phyloP scores from a whole-genome alignment of 225 moss, liverwort and hornwort genomes.

The Pseudisothecium myosuroides region DNA sequence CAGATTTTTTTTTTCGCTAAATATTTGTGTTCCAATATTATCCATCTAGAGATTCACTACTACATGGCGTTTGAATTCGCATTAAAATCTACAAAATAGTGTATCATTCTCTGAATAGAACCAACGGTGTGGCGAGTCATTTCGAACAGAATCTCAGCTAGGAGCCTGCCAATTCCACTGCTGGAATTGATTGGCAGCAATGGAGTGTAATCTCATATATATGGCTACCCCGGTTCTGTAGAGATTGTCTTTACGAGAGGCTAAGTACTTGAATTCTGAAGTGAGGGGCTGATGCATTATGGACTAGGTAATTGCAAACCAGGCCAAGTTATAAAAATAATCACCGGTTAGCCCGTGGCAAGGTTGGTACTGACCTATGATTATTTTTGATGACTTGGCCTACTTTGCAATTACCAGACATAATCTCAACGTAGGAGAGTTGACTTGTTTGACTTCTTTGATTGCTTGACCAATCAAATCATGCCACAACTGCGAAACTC shows the following conservation, averaged over 20 bases:
- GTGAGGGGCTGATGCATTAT: not conserved
- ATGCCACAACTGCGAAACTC: not conserved
- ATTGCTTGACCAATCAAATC: not conserved
- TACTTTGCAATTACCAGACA: not conserved
- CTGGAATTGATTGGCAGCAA: not conserved
- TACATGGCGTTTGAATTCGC: not conserved
- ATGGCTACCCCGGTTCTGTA: not conserved
- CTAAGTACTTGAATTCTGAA: not conserved
- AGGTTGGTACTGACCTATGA: not conserved
- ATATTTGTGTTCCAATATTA: not conserved
- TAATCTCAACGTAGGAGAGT: not conserved
- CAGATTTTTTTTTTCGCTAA: not conserved
- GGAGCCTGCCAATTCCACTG: not conserved
- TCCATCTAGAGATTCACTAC: too few relatives aligned
- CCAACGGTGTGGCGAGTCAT: not conserved
- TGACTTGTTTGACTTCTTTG: not conserved
- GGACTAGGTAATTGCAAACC: not conserved
- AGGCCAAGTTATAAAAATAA: not conserved
- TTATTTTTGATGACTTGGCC: not conserved
- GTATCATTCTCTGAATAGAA: not conserved
- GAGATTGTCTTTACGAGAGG: too few relatives aligned
- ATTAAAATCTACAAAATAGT: not conserved
- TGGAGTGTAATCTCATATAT: not conserved
- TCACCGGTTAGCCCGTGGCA: not conserved
- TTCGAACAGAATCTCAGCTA: not conserved